Conservation (phyloP, 2,329 filamentous ascomycete genomes). For the Sclerotinia glacialis region DNA sequence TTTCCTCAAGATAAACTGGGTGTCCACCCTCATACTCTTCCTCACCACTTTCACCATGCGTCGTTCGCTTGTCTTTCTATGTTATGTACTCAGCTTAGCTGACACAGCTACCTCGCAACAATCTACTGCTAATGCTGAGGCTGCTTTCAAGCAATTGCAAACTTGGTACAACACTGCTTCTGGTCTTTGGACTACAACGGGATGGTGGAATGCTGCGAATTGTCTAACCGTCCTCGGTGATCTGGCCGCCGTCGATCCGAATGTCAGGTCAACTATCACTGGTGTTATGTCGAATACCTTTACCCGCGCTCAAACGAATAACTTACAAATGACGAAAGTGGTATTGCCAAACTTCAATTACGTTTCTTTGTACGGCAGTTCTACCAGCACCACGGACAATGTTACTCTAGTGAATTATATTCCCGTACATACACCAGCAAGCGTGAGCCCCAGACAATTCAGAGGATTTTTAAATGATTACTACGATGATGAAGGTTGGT, state of each 20-base stretch:
- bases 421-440: neutral
- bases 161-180: constrained; percentile 58
- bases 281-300: constrained; percentile 47
- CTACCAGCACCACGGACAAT: constrained; percentile 5
- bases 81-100: constrained; percentile 8
- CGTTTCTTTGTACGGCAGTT: constrained; percentile 22
- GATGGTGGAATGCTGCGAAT: constrained; percentile 77
- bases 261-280: constrained; percentile 39
- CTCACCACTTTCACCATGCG: constrained; percentile 8
- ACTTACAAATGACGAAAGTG: constrained; percentile 34
- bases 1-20: neutral
- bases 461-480: constrained; percentile 51
- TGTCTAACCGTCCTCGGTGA: constrained; percentile 61
- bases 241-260: constrained; percentile 39
- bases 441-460: constrained; percentile 42
- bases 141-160: constrained; percentile 50
- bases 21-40: neutral
- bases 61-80: constrained; percentile 7
- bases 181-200: constrained; percentile 61
- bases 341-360: constrained; percentile 31
- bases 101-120: constrained; percentile 21
- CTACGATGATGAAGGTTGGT: constrained; percentile 63
- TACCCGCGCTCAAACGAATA: constrained; percentile 32
- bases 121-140: constrained; percentile 30
- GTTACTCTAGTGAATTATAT: neutral